phyloP scores from a whole-genome alignment of 2,329 filamentous ascomycete species.

The Didymella lethalis region DNA sequence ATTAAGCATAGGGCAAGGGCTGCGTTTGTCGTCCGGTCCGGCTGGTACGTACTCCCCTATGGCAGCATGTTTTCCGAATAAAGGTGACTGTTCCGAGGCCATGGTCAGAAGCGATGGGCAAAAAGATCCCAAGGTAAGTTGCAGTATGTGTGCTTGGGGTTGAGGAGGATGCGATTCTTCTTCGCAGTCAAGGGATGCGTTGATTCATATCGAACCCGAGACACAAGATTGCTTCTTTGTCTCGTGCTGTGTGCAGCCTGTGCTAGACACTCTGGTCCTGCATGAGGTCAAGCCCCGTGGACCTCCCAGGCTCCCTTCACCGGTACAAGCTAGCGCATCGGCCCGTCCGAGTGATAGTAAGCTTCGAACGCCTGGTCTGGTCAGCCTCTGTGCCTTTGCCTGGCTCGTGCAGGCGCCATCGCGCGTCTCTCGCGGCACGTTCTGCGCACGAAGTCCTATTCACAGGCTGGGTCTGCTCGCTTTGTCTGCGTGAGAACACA shows the following conservation, averaged over 20 bases:
- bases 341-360: constrained; percentile 7
- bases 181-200: neutral
- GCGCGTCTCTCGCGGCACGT: neutral
- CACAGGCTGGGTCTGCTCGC: no score
- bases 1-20: constrained; percentile 51
- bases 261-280: constrained; percentile 8
- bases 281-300: constrained; percentile 9
- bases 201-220: neutral
- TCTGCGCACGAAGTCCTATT: neutral
- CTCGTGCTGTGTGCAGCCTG: constrained; percentile 1
- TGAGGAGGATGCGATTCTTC: no score
- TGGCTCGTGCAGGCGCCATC: neutral
- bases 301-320: constrained; percentile 1
- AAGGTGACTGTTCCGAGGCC: constrained; percentile 5
- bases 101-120: neutral
- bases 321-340: constrained; percentile 10
- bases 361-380: constrained; percentile 6
- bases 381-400: neutral
- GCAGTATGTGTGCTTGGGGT: neutral
- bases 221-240: neutral
- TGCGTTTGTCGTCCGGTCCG: constrained; percentile 17
- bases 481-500: neutral
- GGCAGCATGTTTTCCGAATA: constrained; percentile 4
- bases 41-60: constrained; percentile 11
- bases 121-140: neutral